Base-by-base conservation (phyloP, 805 yeast genomes). In the Scheffersomyces coipomensis region DNA sequence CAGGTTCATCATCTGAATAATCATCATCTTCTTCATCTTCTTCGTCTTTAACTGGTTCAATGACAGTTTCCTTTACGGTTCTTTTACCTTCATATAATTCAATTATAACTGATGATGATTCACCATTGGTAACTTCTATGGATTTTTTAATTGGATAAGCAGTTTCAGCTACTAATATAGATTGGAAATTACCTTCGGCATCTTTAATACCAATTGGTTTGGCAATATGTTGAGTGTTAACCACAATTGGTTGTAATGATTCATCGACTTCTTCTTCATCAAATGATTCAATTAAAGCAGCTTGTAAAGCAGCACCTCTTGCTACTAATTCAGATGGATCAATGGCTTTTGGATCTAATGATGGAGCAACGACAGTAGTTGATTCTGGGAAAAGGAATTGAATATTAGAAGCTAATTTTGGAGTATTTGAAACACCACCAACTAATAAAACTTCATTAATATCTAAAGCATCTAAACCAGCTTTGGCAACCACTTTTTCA, bases 221-320 rank as follows among this genome's bases (percentile, higher is more conserved):
- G 49, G 77, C 62, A 46, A 89, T 66, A 62, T 93, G 98, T 60
- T 88, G 91, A 45, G 96, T 90, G 74, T 85, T 85, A 52, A 88
- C 74, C 45, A 90, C 86, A 43, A 86, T 79, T 22, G 95, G 93
- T 65, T 86, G 85, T 52, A 82, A 71, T 42, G 93, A 83, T 68
- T 88, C 95, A 34, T 75, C 70, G 53, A 83, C 72, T 66, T 88
- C 93, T 46, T 86, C 95, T 38, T 78, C 88, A 56, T 84, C 93
- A 55, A 88, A 95, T 42, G 80, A 72, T 55, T 85, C 91, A 47
- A 85, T 71, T 55, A 91, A 73, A 27, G 95, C 81, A 37, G 97
- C 99, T 76, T 93, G 98, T 61, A 91, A 77, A 47, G 98, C 97
- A 43, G 97, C 95, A 68, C 99, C 99, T 58, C 95, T 83, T 48